Percentiles rank a stretch among this genome's conserved stretches.
phyloP scores from a whole-genome alignment of 2,329 filamentous ascomycete genomes.

The Ascochyta viciae-villosae region DNA sequence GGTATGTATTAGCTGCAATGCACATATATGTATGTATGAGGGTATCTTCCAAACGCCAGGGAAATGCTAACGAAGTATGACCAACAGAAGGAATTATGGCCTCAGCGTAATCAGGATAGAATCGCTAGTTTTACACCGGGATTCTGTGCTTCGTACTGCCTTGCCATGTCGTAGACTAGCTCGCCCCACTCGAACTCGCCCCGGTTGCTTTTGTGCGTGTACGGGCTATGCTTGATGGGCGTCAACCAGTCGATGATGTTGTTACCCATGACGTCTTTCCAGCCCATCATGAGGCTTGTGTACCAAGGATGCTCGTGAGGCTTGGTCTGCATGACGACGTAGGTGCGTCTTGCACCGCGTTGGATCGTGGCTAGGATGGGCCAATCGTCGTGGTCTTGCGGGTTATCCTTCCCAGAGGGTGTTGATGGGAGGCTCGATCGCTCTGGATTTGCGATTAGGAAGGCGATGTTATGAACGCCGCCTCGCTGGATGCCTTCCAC shows the following conservation, averaged over 20 bases:
- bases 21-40: constrained; percentile 13
- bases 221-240: constrained; percentile 77
- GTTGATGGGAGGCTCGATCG: constrained; percentile 20
- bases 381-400: constrained; percentile 28
- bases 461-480: constrained; percentile 74
- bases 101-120: constrained; percentile 16
- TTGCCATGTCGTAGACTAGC: constrained; percentile 56
- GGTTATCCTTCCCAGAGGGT: constrained; percentile 16
- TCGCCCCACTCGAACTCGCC: constrained; percentile 74
- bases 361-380: constrained; percentile 29
- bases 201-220: constrained; percentile 69
- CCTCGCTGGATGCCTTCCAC: constrained; percentile 75
- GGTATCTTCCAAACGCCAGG: constrained; percentile 34
- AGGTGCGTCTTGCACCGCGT: constrained; percentile 62
- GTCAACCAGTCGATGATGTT: constrained; percentile 78
- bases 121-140: constrained; percentile 28
- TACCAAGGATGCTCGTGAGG: constrained; percentile 87
- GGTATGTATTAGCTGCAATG: constrained; percentile 10
- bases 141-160: constrained; percentile 34
- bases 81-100: background rate
- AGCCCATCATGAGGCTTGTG: constrained; percentile 72
- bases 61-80: constrained; percentile 17
- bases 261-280: constrained; percentile 80
- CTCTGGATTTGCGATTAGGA: constrained; percentile 55
- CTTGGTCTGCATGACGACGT: constrained; percentile 78